Base-by-base conservation (phyloP, 176 grass and related monocot species). In the Raddia distichophylla region DNA sequence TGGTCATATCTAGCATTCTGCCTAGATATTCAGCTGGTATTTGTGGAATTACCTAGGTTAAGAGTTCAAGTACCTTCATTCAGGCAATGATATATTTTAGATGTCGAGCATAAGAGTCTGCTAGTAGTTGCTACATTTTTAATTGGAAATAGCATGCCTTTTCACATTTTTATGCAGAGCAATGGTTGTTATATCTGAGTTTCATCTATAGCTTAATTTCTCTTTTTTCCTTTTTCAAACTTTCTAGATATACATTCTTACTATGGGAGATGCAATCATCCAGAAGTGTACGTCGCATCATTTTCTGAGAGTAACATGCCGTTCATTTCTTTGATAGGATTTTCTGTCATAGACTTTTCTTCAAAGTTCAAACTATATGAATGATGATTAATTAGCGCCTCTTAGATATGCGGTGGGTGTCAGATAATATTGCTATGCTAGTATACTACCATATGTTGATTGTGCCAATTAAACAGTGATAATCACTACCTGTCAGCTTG, bases 81-180 rank as follows among this genome's bases (percentile, higher is more conserved):
- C 10, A 19, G 16, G 40, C 37, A 76, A 76, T 5, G 56, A 8
- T 10, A 64, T n/a, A 51, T 67, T 55, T 45, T 67, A 64, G 52
- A 68, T 60, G 22, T 83, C 64, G 66, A 20, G 18, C 76, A 43
- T 68, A 34, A 59, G 44, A 68, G 55, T n/a, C 60, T 76, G 56
- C 12, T 68, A n/a, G 20, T 45, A 76, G 52, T 58, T 51, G 32
- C 67, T 57, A 49, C 20, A 11, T 49, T 55, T 46, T 64, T 46
- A 35, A 46, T 65, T 35, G 13, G 55, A 27, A 14, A 54, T 75
- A 83, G 15, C 60, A 64, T 42, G 37, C 61, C 64, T 74, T 47
- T 5, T 54, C 74, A 43, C n/a, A 74, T 63, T 83, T 35, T 49
- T 16, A 46, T 27, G 27, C 45, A 71, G 43, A 71, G 45, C 44